A percentile compares a stretch with the other conserved stretches of the same genome.
Evolutionary conservation across 306 rosid species (phyloP).

Genomic region (Dryas alaskensis): DNA sequence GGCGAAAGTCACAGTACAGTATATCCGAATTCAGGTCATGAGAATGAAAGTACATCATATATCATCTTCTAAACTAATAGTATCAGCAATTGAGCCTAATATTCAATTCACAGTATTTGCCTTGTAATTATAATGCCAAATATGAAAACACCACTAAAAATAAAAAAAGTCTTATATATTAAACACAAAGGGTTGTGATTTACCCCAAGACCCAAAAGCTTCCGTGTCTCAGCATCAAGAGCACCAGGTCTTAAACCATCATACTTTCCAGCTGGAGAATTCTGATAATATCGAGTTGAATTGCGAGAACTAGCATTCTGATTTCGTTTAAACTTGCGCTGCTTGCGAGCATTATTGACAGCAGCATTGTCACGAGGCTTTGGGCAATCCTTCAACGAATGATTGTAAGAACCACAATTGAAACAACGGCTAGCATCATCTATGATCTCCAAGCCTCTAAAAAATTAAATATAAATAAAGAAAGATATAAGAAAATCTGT

Average conservation of each 20-base stretch:
- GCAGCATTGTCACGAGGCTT: conserved; percentile 73
- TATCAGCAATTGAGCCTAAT: neutral
- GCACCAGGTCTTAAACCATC: conserved; percentile 87
- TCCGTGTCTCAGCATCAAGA: conserved; percentile 71
- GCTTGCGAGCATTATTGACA: conserved; percentile 83
- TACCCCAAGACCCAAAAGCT: conserved; percentile 86
- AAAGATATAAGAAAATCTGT: conserved; percentile 8
- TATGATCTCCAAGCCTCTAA: conserved; percentile 71
- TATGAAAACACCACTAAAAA: conserved; percentile 20
- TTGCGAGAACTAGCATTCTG: conserved; percentile 65
- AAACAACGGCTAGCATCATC: conserved; percentile 82
- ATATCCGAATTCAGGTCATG: neutral
- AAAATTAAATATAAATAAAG: conserved; percentile 15
- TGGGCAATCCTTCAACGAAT: conserved; percentile 68
- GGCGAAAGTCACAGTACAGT: neutral
- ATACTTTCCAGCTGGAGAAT: conserved; percentile 81
- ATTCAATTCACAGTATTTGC: neutral
- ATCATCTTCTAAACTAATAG: neutral
- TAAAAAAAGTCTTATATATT: neutral
- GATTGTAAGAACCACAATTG: conserved; percentile 92
- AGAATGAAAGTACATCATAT: neutral
- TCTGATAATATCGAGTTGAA: conserved; percentile 81
- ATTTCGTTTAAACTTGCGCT: conserved; percentile 60
- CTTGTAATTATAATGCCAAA: conserved; percentile 12
- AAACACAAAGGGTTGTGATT: conserved; percentile 21